Evolutionary conservation across 306 rosid species (phyloP).

Genomic region (Bauhinia variegata): DNA sequence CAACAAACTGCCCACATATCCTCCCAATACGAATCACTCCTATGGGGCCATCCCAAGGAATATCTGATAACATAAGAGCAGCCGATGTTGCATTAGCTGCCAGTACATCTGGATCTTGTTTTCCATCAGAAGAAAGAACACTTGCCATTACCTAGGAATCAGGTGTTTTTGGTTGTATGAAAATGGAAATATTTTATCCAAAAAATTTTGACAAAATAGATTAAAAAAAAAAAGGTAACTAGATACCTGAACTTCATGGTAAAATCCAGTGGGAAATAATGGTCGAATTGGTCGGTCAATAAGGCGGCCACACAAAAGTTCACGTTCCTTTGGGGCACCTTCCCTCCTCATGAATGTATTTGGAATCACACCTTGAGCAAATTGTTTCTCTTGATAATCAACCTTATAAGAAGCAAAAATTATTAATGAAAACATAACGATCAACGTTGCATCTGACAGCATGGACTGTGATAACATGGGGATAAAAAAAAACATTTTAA

Average conservation of each 20-base stretch:
- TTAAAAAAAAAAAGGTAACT: conserved; percentile 9
- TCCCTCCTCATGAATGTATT: conserved; percentile 78
- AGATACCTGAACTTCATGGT: conserved; percentile 92
- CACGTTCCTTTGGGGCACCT: conserved; percentile 97
- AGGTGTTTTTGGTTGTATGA: conserved; percentile 15
- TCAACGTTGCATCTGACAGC: neutral
- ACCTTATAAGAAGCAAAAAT: conserved; percentile 56
- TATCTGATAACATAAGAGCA: conserved; percentile 96
- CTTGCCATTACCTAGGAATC: conserved; percentile 75
- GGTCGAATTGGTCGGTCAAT: conserved; percentile 95
- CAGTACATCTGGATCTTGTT: conserved; percentile 88
- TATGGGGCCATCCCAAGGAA: conserved; percentile 98
- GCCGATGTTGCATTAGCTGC: conserved; percentile 93
- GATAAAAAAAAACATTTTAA: neutral
- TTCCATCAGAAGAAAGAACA: conserved; percentile 90
- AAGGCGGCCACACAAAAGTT: conserved; percentile 82
- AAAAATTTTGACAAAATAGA: neutral
- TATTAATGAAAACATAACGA: conserved; percentile 1
- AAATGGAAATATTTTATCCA: neutral
- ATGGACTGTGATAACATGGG: neutral
- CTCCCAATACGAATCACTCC: conserved; percentile 92
- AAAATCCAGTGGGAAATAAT: conserved; percentile 85
- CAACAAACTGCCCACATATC: conserved; percentile 70
- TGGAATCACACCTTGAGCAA: conserved; percentile 89
- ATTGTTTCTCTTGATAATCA: conserved; percentile 94